Conservation (phyloP, 2,329 filamentous ascomycete genomes). For the Verticillium alfalfae region DNA sequence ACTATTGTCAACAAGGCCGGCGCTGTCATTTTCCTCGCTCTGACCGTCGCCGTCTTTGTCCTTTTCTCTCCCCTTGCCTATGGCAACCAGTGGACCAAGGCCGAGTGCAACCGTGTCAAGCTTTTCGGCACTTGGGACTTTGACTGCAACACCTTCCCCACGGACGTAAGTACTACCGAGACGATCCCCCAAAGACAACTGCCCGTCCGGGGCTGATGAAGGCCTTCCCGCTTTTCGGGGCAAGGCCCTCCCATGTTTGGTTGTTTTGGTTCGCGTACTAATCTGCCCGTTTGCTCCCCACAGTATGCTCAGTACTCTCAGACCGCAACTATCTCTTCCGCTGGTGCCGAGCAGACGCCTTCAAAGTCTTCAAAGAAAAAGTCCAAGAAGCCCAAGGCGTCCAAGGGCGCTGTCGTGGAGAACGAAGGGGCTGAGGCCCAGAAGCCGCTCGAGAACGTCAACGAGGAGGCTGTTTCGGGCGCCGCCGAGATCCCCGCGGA, state of each 20-base stretch:
- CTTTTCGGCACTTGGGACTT: conserved; percentile 90
- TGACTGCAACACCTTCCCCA: conserved; percentile 92
- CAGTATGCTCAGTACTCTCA: conserved; percentile 9
- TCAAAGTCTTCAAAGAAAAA: neutral
- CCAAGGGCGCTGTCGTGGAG: neutral
- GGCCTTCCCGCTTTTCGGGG: neutral
- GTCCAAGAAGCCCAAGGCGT: neutral
- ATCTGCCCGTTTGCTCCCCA: neutral
- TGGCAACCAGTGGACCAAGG: conserved; percentile 84
- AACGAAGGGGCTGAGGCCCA: conserved; percentile 7
- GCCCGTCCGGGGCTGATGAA: conserved; percentile 16
- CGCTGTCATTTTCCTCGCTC: conserved; percentile 66
- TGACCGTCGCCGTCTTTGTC: conserved; percentile 71
- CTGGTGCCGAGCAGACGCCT: neutral
- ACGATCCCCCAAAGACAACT: conserved; percentile 29
- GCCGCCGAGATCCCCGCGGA: conserved; percentile 42
- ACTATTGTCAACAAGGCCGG: conserved; percentile 70
- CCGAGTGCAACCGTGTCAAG: conserved; percentile 81
- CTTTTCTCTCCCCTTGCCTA: conserved; percentile 89
- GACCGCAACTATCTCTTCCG: conserved; percentile 3
- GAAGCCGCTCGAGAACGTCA: conserved; percentile 17
- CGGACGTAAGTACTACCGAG: conserved; percentile 62
- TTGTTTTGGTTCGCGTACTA: neutral
- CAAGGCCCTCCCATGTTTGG: neutral
- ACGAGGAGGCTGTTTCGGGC: conserved; percentile 35